These are phyloP conservation scores for Ustilago esculenta DNA, from an alignment of 1,284 basidiomycete genomes.

Conservation along the genomic window DNA sequence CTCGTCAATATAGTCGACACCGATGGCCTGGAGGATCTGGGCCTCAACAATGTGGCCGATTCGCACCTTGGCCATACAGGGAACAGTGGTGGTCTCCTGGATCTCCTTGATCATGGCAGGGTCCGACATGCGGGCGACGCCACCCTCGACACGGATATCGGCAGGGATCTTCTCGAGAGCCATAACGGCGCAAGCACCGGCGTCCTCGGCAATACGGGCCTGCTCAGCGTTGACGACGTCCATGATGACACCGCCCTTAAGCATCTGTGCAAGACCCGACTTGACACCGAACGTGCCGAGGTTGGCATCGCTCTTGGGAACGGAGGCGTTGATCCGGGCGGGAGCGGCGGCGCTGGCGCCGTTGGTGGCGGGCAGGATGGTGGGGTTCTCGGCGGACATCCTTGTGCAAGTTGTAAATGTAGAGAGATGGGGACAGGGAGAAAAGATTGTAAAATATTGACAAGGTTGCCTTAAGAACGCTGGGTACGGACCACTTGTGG, in stretches of 20 bases:
- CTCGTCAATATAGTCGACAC: slow-evolving; percentile 95
- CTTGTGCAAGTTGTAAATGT: too few species aligned
- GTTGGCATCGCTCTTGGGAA: slow-evolving; percentile 72
- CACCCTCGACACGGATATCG: slow-evolving; percentile 74
- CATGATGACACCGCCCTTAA: slow-evolving; percentile 69
- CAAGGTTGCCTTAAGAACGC: slow-evolving; percentile 15
- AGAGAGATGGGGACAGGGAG: slow-evolving; percentile 1
- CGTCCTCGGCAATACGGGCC: slow-evolving; percentile 96
- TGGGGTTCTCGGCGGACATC: slow-evolving; percentile 67
- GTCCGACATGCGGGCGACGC: slow-evolving; percentile 71
- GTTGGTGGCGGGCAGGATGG: slow-evolving; percentile 60
- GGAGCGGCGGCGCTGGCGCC: slow-evolving; percentile 58
- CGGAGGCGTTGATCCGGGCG: slow-evolving; percentile 69
- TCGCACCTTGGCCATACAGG: slow-evolving; percentile 84
- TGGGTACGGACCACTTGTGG: not conserved
- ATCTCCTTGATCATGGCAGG: slow-evolving; percentile 96
- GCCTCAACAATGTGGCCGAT: slow-evolving; percentile 86
- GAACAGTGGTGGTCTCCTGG: slow-evolving; percentile 72
- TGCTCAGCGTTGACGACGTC: slow-evolving; percentile 78
- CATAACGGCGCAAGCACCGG: slow-evolving; percentile 98
- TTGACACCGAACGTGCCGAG: slow-evolving; percentile 91
- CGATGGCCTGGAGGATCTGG: slow-evolving; percentile 90
- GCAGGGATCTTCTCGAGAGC: slow-evolving; percentile 87
- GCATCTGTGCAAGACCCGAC: slow-evolving; percentile 71
- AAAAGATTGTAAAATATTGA: too few species aligned